Base-by-base conservation (phyloP, 140 eudicot genomes). In the Cichorium intybus region DNA sequence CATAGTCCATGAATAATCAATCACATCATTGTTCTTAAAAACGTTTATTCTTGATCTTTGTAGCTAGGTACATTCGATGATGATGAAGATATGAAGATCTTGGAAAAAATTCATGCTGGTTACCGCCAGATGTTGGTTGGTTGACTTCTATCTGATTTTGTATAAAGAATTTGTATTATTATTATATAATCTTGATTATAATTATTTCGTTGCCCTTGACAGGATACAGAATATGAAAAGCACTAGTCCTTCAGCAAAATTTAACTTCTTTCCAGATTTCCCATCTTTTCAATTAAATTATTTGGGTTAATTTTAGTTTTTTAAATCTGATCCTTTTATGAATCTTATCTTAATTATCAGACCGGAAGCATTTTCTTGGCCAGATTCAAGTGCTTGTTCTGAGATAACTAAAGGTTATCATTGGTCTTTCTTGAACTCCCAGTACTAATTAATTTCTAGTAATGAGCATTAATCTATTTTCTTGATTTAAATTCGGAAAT, bases 311-410 rank as follows among this genome's bases (percentile, higher is more conserved):
- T 43, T 62, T 58, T 15, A 66, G 64, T 54, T 54, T 47, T 69
- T 4, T 74, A 46, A 39, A 66, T 59, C 64, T 67, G 41, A 75
- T 67, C 2, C 57, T 60, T 65, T 58, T 7, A 58, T 74, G 60
- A 60, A 56, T 65, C 81, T 43, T 64, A 62, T 65, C 69, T 71
- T 71, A 53, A 64, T 77, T 51, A 60, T 64, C 82, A 77, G 82
- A 71, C 45, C 60, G 74, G 82, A 77, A 71, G 70, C 78, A 17
- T 60, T 37, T 27, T 70, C 62, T 51, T 60, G 58, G 69, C 31
- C 51, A 75, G 80, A 75, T 59, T 66, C 70, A 75, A 75, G 80
- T 67, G 70, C 70, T 68, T 75, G 69, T 67, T 75, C 74, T 74
- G 64, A 74, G 50, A 58, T 74, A 56, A 66, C 52, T 51, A 39